phyloP scores from a whole-genome alignment of 345 rosid species.

The Brassica carinata region DNA sequence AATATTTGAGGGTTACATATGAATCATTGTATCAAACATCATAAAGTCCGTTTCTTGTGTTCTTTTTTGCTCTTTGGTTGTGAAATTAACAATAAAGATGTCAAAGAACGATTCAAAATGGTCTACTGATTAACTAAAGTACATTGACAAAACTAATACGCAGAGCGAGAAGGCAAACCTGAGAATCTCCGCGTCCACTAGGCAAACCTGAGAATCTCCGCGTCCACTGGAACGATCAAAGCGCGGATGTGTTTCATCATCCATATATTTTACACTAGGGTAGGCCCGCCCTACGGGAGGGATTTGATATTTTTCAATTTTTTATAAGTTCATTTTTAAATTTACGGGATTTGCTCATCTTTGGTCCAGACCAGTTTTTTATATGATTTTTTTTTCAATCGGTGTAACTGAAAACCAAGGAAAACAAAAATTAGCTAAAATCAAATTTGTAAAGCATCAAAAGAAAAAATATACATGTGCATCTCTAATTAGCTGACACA shows the following conservation, averaged over 20 bases:
- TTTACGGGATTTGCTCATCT: no score
- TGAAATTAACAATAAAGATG: conserved; percentile 24
- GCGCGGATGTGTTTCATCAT: conserved; percentile 21
- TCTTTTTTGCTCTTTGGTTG: neutral
- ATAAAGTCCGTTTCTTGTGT: neutral
- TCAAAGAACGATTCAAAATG: conserved; percentile 7
- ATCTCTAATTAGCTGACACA: no score
- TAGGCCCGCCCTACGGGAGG: no score
- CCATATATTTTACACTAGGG: neutral
- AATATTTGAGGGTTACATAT: conserved; percentile 3
- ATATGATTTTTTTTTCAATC: no score
- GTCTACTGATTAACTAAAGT: conserved; percentile 26
- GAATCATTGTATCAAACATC: neutral
- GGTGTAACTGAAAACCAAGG: no score
- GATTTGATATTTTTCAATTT: no score
- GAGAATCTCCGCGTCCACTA: neutral
- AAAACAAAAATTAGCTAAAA: no score
- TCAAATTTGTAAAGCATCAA: no score
- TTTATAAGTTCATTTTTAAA: no score
- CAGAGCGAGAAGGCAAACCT: conserved; percentile 23
- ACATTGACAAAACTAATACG: conserved; percentile 35
- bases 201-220: conserved; percentile 38
- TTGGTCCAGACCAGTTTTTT: no score
- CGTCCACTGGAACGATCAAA: conserved; percentile 26
- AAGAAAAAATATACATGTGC: no score